Base-by-base conservation (phyloP, 2,329 filamentous ascomycete species). In the Penicillium sp. region DNA sequence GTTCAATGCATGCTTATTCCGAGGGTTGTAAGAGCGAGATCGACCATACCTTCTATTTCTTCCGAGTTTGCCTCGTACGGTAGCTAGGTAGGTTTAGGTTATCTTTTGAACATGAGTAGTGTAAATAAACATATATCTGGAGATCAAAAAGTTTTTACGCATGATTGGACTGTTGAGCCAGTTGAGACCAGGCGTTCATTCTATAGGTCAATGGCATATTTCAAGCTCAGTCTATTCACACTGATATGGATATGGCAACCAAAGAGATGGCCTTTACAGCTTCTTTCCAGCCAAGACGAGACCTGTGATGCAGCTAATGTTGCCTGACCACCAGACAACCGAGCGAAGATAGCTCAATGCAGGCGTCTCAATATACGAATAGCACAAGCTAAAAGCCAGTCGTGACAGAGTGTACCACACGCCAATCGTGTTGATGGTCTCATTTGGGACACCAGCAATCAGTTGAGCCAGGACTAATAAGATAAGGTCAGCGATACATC, bases 1-100 rank as follows among this genome's bases (percentile, higher is more conserved):
- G 71, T 65, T 1, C 59, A 53, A 40, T 74, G 72, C 3, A 79
- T 55, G 14, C 61, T 66, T 17, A 72, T 64, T 12, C 57, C 59
- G 0, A 77, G 57, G n/a, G n/a, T n/a, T n/a, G n/a, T n/a, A n/a
- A n/a, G n/a, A n/a, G n/a, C n/a, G n/a, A n/a, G n/a, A n/a, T n/a
- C n/a, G n/a, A n/a, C n/a, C n/a, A n/a, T n/a, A n/a, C n/a, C n/a
- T n/a, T n/a, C n/a, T n/a, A n/a, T n/a, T n/a, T n/a, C n/a, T n/a
- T n/a, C n/a, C n/a, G n/a, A n/a, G n/a, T n/a, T n/a, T n/a, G n/a
- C n/a, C n/a, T n/a, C n/a, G n/a, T n/a, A n/a, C n/a, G n/a, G n/a
- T n/a, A n/a, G n/a, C n/a, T n/a, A n/a, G n/a, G n/a, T n/a, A n/a
- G n/a, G n/a, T n/a, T n/a, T n/a, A n/a, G n/a, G n/a, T n/a, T n/a